Evolutionary conservation across 805 yeast genomes (phyloP).

Genomic region (Cyberlindnera maritima): DNA sequence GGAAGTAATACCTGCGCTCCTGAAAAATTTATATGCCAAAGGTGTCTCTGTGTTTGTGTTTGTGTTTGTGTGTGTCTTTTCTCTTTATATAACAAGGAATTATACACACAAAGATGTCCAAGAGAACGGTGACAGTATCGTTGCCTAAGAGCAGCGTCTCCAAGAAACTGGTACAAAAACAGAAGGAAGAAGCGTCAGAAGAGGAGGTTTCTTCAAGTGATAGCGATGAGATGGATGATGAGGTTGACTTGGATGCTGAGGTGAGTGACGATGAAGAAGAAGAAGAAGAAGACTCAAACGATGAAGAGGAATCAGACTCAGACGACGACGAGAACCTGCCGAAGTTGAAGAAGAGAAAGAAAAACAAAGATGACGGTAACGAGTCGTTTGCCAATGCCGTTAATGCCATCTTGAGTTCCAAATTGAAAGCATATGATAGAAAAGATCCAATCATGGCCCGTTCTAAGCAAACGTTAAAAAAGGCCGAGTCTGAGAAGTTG

Average conservation of each 20-base stretch:
- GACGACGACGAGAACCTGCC: constrained; percentile 40
- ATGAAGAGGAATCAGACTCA: constrained; percentile 13
- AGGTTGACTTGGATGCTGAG: constrained; percentile 16
- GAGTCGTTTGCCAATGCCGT: constrained; percentile 79
- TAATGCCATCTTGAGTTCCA: constrained; percentile 78
- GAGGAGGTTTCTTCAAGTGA: not conserved
- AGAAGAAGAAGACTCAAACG: constrained; percentile 15
- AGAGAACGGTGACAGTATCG: constrained; percentile 20
- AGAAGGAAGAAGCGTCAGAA: not conserved
- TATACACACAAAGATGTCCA: constrained; percentile 16
- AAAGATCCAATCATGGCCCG: constrained; percentile 89
- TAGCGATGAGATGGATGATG: not conserved
- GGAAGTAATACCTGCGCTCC: no score
- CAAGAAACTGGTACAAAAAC: not conserved
- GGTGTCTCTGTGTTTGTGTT: no score
- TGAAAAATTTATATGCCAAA: no score
- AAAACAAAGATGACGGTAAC: constrained; percentile 66
- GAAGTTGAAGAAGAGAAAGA: constrained; percentile 52
- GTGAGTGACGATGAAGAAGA: constrained; percentile 10
- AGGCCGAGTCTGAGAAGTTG: constrained; percentile 75
- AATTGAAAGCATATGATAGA: constrained; percentile 84
- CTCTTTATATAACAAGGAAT: no score
- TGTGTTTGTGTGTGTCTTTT: not conserved
- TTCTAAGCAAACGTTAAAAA: constrained; percentile 64
- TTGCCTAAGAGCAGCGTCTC: constrained; percentile 11